Percentiles rank a stretch among this genome's conserved stretches.
Conservation (phyloP, 805 yeast genomes). For the Candida taoyuanica region DNA sequence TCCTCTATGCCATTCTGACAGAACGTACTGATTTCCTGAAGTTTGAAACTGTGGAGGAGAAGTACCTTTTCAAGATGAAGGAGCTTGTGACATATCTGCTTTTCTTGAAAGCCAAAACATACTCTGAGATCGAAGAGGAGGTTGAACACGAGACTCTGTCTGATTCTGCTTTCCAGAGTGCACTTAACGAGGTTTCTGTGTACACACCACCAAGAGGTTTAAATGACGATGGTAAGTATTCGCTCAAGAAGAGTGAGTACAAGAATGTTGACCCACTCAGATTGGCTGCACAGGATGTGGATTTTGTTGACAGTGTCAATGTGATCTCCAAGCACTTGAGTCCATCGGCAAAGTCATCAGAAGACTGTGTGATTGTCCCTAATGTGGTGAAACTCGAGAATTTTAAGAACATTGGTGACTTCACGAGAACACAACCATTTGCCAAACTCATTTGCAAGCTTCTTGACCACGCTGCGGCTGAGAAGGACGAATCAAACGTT, state of each 20-base stretch:
- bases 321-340: constrained; percentile 42
- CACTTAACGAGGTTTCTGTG: constrained; percentile 54
- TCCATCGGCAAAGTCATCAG: constrained; percentile 12
- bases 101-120: constrained; percentile 48
- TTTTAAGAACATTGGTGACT: constrained; percentile 42
- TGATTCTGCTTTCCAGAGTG: constrained; percentile 49
- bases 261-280: constrained; percentile 55
- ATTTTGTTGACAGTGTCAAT: constrained; percentile 48
- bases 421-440: constrained; percentile 48
- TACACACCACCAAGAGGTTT: constrained; percentile 64
- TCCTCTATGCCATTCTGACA: constrained; percentile 61
- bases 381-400: constrained; percentile 26
- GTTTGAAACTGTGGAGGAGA: constrained; percentile 29
- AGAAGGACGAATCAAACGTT: constrained; percentile 48
- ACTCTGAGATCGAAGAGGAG: constrained; percentile 42
- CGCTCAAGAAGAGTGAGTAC: constrained; percentile 44
- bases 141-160: constrained; percentile 36
- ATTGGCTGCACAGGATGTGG: constrained; percentile 39
- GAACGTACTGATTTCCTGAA: constrained; percentile 62
- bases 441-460: constrained; percentile 55
- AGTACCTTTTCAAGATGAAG: constrained; percentile 29
- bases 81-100: constrained; percentile 46
- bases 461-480: constrained; percentile 48
- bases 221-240: constrained; percentile 62
- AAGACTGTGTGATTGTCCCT: constrained; percentile 48